Evolutionary conservation across 805 yeast genomes (phyloP), one percentile per base, ranked within the genome.

Genomic region (Saturnispora serradocipensis): DNA sequence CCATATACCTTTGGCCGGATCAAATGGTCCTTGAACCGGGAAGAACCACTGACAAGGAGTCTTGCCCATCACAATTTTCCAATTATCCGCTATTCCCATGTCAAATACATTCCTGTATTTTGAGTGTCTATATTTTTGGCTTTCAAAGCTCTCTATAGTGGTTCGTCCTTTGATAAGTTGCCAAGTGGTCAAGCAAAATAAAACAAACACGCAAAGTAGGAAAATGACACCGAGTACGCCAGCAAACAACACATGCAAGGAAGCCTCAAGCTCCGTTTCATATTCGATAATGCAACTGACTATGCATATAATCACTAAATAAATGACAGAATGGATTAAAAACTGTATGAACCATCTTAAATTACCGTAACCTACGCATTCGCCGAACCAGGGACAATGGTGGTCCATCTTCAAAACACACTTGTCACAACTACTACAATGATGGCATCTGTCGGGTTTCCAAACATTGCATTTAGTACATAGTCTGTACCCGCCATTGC

Each of bases 361-460:
- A 67, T 91, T 91, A 28, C 70, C 69, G 67, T 79, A 84, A 0
- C 98, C 98, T 53, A 91, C 78, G 65, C 97, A 90, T 5, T 80
- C 73, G 2, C 95, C 83, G 66, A 89, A 88, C 98, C 98, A 91
- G 0, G 97, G 97, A 56, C 84, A 78, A 61, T 78, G 81, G 57
- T 78, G 84, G 63, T 78, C 83, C 83, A 78, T 78, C 43, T 70
- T 59, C 40, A 78, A 60, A 2, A 76, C 63, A 61, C 84, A 78
- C 50, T 56, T 63, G 2, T 68, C 66, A 51, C 81, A 75, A 15
- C 73, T 56, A 1, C 80, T 73, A 59, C 84, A 78, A 61, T 78
- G 84, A 58, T 78, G 84, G 49, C 78, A 68, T 53, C 84, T 61
- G 60, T 78, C 84, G 0, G 84, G 84, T 59, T 78, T 78, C 83